Percentiles rank a stretch among this genome's conserved stretches.
Evolutionary conservation across 2,329 filamentous ascomycete genomes (phyloP).

Genomic region (Cladobotryum mycophilum): DNA sequence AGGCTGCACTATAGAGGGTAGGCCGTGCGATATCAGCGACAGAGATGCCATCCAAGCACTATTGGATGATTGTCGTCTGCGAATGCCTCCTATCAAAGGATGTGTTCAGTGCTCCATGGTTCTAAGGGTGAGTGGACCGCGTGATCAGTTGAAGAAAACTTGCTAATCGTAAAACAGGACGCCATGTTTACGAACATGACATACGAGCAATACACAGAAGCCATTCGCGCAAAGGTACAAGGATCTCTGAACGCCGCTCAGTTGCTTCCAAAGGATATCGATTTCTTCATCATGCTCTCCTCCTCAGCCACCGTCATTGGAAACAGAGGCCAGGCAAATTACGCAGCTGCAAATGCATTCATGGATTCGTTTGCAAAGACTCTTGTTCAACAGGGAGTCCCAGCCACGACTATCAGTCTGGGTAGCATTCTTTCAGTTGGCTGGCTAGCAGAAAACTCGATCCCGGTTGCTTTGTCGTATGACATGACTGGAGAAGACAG

Average conservation of each 20-base stretch:
- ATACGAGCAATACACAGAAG: constrained; percentile 23
- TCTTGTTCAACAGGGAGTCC: constrained; percentile 17
- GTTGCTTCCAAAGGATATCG: constrained; percentile 25
- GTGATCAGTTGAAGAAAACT: not conserved
- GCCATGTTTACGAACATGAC: constrained; percentile 16
- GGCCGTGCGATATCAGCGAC: no score
- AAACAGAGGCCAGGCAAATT: constrained; percentile 25
- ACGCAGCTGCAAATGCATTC: constrained; percentile 25
- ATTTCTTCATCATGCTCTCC: constrained; percentile 25
- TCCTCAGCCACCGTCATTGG: constrained; percentile 23
- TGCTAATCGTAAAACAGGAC: not conserved
- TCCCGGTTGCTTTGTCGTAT: no score
- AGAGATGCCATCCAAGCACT: no score
- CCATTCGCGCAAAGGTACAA: constrained; percentile 24
- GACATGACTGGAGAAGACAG: no score
- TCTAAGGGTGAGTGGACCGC: constrained; percentile 3
- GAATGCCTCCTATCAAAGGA: constrained; percentile 16
- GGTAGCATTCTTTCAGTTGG: constrained; percentile 21
- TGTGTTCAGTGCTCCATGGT: constrained; percentile 19
- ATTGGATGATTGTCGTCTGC: no score
- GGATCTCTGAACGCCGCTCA: constrained; percentile 25
- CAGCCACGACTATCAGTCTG: constrained; percentile 22
- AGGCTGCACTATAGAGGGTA: no score
- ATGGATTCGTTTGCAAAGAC: constrained; percentile 28
- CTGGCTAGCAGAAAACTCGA: not conserved